These are phyloP conservation scores for Linderniella brevidens DNA, from an alignment of 257 asterid species.

Conservation along the genomic window DNA sequence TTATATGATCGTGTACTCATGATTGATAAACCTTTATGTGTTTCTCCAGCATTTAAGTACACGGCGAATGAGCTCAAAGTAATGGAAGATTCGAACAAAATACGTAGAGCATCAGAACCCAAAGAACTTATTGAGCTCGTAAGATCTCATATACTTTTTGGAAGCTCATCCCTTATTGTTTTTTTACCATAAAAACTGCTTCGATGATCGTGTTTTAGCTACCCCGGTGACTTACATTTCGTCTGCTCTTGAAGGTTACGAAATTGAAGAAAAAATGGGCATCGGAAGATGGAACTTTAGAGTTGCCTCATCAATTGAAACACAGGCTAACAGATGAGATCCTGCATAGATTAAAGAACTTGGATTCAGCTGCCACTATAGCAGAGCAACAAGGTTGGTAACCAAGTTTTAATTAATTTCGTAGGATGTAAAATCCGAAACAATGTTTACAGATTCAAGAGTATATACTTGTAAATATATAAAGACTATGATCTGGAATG, in stretches of 20 bases:
- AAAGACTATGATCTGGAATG: no score
- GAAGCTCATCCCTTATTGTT: not conserved
- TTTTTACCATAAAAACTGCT: no score
- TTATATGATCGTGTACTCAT: no score
- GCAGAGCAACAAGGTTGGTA: slow-evolving; percentile 49
- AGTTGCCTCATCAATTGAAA: slow-evolving; percentile 45
- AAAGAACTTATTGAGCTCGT: slow-evolving; percentile 62
- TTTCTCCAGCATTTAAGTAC: slow-evolving; percentile 46
- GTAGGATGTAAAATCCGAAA: no score
- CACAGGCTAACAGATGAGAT: slow-evolving; percentile 48
- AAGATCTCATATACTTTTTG: slow-evolving; percentile 15
- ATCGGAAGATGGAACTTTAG: slow-evolving; percentile 33
- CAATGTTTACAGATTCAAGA: no score
- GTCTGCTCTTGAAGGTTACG: slow-evolving; percentile 32
- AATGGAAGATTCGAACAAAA: slow-evolving; percentile 70
- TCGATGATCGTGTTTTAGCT: slow-evolving; percentile 8
- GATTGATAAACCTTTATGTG: not conserved
- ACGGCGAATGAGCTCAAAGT: slow-evolving; percentile 53
- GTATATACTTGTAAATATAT: no score
- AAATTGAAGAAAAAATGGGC: slow-evolving; percentile 22
- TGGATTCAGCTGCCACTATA: slow-evolving; percentile 34
- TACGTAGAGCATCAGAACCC: slow-evolving; percentile 68
- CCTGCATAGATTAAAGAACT: slow-evolving; percentile 32
- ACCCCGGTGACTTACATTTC: not conserved
- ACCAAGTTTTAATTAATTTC: not conserved